Base-by-base conservation (phyloP, 345 rosid genomes). In the Syzygium aqueum region DNA sequence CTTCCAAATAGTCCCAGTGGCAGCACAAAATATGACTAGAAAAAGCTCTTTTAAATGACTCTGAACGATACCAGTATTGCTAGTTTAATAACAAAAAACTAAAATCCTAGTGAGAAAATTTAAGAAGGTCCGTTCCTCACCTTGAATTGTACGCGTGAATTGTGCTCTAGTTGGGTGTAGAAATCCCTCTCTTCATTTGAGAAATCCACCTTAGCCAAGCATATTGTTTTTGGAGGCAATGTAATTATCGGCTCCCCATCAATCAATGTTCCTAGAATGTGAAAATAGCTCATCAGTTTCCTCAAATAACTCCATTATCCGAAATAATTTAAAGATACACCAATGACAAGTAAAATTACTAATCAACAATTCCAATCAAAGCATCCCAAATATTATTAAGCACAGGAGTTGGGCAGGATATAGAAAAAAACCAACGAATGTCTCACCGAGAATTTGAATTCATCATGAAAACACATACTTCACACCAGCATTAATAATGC, bases 211-310 rank as follows among this genome's bases (percentile, higher is more conserved):
- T 92, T 95, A 63, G 87, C 87, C 96, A 96, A 89, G 91, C 86
- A 15, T 77, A 95, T 86, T 59, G 91, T 82, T 93, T 97, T 97
- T 52, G 97, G 97, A 56, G 99, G 99, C 91, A 97, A 89, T 27
- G 89, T 93, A 84, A 97, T 93, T 88, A 97, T 97, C 80, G 99
- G 98, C 93, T 95, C 91, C 77, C 99, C 98, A 90, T 96, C 94
- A 80, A 97, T 93, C 89, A 94, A 87, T 78, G 99, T 96, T 89
- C 93, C 99, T 97, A 86, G 67, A 94, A 78, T 84, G 85, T 78
- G 91, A 77, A 91, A 59, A 61, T 46, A 80, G 51, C 61, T 73
- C 16, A 51, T 78, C 84, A 33, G 25, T 49, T 40, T 53, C 59
- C 78, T 49, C 63, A 56, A 28, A 65, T 77, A 73, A 86, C 14